Evolutionary conservation across 139 green algal species (phyloP).

Genomic region (Picochlorum sp.): DNA sequence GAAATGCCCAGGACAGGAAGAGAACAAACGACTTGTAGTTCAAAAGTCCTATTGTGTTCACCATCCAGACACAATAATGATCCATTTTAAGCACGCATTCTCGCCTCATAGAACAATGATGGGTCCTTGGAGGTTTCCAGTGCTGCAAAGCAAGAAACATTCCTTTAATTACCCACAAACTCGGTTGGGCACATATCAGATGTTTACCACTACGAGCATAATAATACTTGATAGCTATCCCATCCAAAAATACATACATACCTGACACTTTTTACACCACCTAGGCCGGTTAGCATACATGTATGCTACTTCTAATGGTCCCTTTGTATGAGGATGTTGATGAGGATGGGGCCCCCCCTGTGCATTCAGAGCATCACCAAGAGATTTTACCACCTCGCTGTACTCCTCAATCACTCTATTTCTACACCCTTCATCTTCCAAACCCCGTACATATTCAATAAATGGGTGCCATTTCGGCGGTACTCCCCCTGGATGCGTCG

Average conservation of each 20-base stretch:
- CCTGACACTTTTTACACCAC: slow-evolving; percentile 41
- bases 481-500: slow-evolving; percentile 68
- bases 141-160: slow-evolving; percentile 17
- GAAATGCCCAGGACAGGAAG: slow-evolving; percentile 69
- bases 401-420: slow-evolving; percentile 2
- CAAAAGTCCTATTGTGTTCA: slow-evolving; percentile 83
- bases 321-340: not conserved
- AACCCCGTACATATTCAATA: slow-evolving; percentile 30
- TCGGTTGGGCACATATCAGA: slow-evolving; percentile 10
- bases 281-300: slow-evolving; percentile 15
- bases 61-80: slow-evolving; percentile 75
- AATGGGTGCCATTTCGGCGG: slow-evolving; percentile 82
- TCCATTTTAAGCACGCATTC: slow-evolving; percentile 90
- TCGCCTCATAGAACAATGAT: slow-evolving; percentile 83
- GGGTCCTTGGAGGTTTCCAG: slow-evolving; percentile 82
- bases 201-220: not conserved
- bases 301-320: not conserved
- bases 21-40: slow-evolving; percentile 97
- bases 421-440: not conserved
- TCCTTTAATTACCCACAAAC: slow-evolving; percentile 7
- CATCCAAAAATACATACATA: too few relatives aligned
- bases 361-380: not conserved
- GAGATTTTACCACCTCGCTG: not conserved
- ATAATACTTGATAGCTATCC: not conserved
- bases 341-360: not conserved